These are phyloP conservation scores for Torrubiellomyces zombiae DNA, from an alignment of 2,329 filamentous ascomycete genomes.

Conservation along the genomic window DNA sequence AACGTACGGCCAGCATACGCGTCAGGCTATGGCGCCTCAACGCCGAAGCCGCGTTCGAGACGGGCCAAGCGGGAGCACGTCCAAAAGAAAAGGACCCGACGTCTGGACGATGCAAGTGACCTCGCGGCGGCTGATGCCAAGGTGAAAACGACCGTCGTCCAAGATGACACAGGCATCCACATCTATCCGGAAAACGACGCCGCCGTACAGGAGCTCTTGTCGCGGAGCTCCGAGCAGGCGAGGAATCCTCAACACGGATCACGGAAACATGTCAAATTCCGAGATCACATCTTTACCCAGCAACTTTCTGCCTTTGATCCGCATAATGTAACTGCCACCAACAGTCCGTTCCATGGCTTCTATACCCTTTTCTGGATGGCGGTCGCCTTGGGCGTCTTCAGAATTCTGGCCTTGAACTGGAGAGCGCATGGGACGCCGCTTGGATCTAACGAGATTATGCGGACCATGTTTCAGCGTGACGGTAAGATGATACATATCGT, in stretches of 20 bases:
- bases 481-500: slow-evolving; percentile 11
- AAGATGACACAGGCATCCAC: slow-evolving; percentile 10
- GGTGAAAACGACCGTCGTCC: slow-evolving; percentile 6
- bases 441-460: slow-evolving; percentile 55
- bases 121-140: neutral
- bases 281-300: slow-evolving; percentile 49
- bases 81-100: neutral
- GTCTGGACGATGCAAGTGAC: neutral
- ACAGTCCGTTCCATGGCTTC: slow-evolving; percentile 63
- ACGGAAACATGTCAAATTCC: slow-evolving; percentile 15
- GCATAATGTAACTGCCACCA: slow-evolving; percentile 45
- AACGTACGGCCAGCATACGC: slow-evolving; percentile 13
- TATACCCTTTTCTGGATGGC: slow-evolving; percentile 66
- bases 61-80: neutral
- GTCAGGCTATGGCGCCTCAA: no score
- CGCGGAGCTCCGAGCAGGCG: slow-evolving; percentile 9
- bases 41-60: slow-evolving; percentile 3
- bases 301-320: slow-evolving; percentile 62
- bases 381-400: slow-evolving; percentile 48
- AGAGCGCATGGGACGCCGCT: slow-evolving; percentile 49
- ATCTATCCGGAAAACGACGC: slow-evolving; percentile 14
- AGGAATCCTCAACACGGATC: slow-evolving; percentile 6
- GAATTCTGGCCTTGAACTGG: slow-evolving; percentile 53
- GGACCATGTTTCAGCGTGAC: slow-evolving; percentile 43
- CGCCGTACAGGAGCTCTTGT: slow-evolving; percentile 12